Percentiles rank a stretch among this genome's conserved stretches.
Evolutionary conservation across 2,329 filamentous ascomycete genomes (phyloP).

Genomic region (Neonectria faginata): DNA sequence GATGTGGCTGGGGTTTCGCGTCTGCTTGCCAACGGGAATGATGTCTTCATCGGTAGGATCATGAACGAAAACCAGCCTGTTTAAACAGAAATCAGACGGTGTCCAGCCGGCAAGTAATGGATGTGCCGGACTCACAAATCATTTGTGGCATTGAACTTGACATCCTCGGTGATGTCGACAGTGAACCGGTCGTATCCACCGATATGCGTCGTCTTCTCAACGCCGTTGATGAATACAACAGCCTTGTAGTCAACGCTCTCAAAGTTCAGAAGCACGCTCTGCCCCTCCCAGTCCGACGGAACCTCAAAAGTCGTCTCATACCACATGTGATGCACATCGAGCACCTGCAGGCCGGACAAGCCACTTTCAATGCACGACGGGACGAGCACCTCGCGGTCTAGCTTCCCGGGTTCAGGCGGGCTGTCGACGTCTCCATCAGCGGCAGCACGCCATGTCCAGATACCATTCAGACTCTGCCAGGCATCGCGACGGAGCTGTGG

Average conservation of each 20-base stretch:
- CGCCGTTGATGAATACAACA: background rate
- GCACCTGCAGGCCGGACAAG: background rate
- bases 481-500: background rate
- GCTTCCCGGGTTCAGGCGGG: background rate
- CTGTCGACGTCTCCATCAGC: background rate
- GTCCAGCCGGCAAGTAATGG: background rate
- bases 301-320: background rate
- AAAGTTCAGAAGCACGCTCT: background rate
- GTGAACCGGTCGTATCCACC: background rate
- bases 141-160: background rate
- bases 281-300: background rate
- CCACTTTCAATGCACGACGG: background rate
- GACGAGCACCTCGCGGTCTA: background rate
- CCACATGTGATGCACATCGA: background rate
- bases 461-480: background rate
- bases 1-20: background rate
- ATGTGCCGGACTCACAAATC: background rate
- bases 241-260: background rate
- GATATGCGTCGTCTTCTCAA: background rate
- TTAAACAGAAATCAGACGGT: background rate
- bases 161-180: background rate
- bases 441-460: background rate
- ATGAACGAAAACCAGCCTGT: background rate
- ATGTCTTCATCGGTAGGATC: background rate
- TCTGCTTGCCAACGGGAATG: background rate